Evolutionary conservation across 148 eudicot species (phyloP), one percentile per base, ranked within the genome.

Genomic region (Diospyros kaki): DNA sequence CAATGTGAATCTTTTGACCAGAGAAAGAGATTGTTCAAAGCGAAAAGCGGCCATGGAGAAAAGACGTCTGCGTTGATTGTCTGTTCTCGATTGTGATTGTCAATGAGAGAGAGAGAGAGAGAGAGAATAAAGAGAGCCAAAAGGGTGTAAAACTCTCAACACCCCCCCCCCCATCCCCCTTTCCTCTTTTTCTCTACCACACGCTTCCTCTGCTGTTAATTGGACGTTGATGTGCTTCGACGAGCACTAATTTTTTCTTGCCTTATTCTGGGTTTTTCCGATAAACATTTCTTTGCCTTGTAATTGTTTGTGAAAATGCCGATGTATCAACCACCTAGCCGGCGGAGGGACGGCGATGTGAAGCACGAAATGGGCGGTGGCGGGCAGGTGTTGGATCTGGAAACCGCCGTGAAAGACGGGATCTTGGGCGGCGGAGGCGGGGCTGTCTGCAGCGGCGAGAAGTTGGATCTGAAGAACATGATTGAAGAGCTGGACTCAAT

Each of bases 401-500:
- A 87, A 58, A 89, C 91, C n/a, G 97, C 95, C 46, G 91, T 90
- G 7, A 90, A 89, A 78, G 95, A 81, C 40, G 97, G 95, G 2
- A 83, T 93, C 4, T 77, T 89, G 73, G 96, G 81, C 17, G 80
- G 72, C 48, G 81, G 74, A 40, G 78, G 66, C 40, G 75, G 62
- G 1, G 28, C 51, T 1, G 45, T 68, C 9, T 62, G 79, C 60
- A 66, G 69, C 59, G 52, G 52, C 18, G 84, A 84, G 71, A 89
- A 86, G 42, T 13, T 91, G 66, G 93, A 89, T 93, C 92, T 93
- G 78, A 93, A 89, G 80, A 93, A 85, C 67, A 91, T 93, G 96
- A 86, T 93, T 4, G 86, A 82, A 39, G 92, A 80, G 76, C 91
- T 93, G 0, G 85, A 86, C 59, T 75, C 82, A 60, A 64, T 86